Base-by-base conservation (phyloP, 1,284 basidiomycete genomes). In the Ustilago nuda region DNA sequence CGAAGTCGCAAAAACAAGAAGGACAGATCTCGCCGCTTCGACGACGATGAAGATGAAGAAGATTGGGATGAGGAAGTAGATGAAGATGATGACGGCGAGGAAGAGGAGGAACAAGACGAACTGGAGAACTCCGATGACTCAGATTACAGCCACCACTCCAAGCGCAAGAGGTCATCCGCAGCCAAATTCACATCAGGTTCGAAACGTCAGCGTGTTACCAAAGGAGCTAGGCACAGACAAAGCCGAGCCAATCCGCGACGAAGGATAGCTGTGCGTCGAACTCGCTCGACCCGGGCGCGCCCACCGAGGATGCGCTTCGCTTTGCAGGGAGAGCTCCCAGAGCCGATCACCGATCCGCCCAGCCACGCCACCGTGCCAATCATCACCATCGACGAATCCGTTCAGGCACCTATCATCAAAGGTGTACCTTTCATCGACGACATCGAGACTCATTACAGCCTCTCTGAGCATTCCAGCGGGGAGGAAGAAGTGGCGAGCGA, bases 221-320 rank as follows among this genome's bases (percentile, higher is more conserved):
- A n/a, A 11, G 48, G 32, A 9, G 32, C 37, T 11, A 19, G 37
- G 19, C 15, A 46, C 51, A n/a, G 37, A 46, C 57, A 39, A 12
- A 43, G 51, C 12, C 60, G 56, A 23, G 19, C 46, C 7, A 41
- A 17, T 9, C 56, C 64, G 7, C 70, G 64, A 52, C 58, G 56
- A 30, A 60, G 50, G 15, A 11, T 57, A 13, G 7, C 52, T 5
- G 39, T 30, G 36, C 64, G 39, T n/a, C 43, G 46, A 45, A 59
- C 59, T 32, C 59, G 63, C 2, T 15, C 23, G 17, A 33, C 17
- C 1, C 39, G 19, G 1, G 30, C 45, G 17, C 70, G 56, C 35
- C 35, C 57, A 9, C 61, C 52, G 27, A 60, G 43, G 43, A 53
- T 75, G 67, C 72, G 72, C 4, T 75, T 75, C 33, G 60, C 66